These are phyloP conservation scores for Volvox reticuliferus DNA, from an alignment of 139 green algal genomes.

Conservation along the genomic window DNA sequence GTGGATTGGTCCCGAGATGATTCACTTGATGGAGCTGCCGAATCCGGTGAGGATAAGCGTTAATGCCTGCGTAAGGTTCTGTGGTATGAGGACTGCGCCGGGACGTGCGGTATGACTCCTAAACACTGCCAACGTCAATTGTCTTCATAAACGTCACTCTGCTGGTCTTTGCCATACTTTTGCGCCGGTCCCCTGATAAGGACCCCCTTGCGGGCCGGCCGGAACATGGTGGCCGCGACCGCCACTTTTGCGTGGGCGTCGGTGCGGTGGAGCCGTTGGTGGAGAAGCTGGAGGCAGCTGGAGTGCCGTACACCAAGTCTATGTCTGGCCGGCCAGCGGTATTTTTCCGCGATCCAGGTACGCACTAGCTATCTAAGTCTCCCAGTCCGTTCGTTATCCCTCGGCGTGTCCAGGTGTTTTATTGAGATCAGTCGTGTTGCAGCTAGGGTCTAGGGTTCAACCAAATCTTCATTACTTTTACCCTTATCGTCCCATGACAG, in stretches of 20 bases:
- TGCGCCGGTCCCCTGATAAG: not conserved
- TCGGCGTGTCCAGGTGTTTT: too few relatives aligned
- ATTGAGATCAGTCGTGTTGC: too few relatives aligned
- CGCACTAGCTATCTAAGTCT: not conserved
- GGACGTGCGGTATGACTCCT: too few relatives aligned
- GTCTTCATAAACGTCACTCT: too few relatives aligned
- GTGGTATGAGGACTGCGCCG: too few relatives aligned
- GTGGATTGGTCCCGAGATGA: constrained; percentile 89
- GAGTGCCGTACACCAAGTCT: constrained; percentile 80
- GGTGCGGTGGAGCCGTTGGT: constrained; percentile 73
- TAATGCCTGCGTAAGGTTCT: too few relatives aligned
- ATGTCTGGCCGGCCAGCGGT: constrained; percentile 86
- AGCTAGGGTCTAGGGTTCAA: too few relatives aligned
- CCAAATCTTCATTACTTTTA: too few relatives aligned
- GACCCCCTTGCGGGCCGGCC: constrained; percentile 75
- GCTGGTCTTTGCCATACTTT: too few relatives aligned
- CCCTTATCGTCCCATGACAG: constrained; percentile 29
- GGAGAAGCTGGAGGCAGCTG: constrained; percentile 69
- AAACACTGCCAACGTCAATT: too few relatives aligned
- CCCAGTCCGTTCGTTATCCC: not conserved
- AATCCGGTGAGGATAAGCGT: constrained; percentile 72
- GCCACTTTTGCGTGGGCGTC: constrained; percentile 90
- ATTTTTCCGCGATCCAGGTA: constrained; percentile 92
- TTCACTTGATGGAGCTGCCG: constrained; percentile 94
- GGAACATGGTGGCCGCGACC: constrained; percentile 86